Evolutionary conservation across 164 flowering plant genomes (phyloP).

Genomic region (Vitis labrusca): DNA sequence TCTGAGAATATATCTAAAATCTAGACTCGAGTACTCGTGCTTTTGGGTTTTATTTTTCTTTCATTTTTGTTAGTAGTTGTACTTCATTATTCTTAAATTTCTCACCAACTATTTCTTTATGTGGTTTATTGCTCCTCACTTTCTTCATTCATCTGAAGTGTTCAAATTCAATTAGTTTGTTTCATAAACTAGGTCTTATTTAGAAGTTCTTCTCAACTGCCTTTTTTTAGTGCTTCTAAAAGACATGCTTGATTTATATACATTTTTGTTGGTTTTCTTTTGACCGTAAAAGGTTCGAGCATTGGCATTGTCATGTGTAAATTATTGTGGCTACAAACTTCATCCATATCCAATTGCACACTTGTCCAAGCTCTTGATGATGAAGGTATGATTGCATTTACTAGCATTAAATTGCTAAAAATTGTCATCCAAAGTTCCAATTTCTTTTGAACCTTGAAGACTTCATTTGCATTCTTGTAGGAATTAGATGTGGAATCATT

Average conservation of each 20-base stretch:
- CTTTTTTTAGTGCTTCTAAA: no score
- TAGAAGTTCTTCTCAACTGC: no score
- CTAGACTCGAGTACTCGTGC: no score
- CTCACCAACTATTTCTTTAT: no score
- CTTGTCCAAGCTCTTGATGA: conserved; percentile 64
- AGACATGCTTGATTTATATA: no score
- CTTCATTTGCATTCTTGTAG: conserved; percentile 31
- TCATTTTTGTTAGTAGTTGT: no score
- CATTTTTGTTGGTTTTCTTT: background rate
- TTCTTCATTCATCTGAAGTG: no score
- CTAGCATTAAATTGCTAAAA: background rate
- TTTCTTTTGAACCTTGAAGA: background rate
- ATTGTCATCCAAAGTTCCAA: background rate
- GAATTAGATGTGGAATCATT: conserved; percentile 73
- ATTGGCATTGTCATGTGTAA: conserved; percentile 56
- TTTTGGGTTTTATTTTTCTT: no score
- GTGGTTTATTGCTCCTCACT: no score
- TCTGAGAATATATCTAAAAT: background rate
- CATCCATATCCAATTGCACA: conserved; percentile 66
- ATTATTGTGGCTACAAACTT: conserved; percentile 78
- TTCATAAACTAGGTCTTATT: no score
- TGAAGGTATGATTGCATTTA: conserved; percentile 45
- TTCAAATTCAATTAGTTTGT: no score
- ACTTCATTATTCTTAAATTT: no score
- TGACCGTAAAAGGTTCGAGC: conserved; percentile 50